Evolutionary conservation across 768 basidiomycete species (phyloP).

Genomic region (Hygrophoropsis aurantiaca): DNA sequence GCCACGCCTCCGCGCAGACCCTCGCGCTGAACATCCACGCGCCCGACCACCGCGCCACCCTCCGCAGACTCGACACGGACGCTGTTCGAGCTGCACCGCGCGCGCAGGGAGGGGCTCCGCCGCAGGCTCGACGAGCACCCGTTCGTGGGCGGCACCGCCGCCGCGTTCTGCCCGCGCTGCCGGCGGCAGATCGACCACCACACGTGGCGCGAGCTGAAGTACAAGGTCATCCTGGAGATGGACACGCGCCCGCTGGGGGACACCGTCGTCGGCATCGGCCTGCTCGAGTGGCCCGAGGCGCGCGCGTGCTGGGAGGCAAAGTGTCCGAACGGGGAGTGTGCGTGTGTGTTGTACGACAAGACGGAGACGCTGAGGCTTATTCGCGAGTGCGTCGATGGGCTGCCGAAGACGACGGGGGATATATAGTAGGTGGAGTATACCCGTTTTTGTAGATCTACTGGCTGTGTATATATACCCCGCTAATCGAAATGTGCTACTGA

Average conservation of each 20-base stretch:
- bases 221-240: constrained; percentile 55
- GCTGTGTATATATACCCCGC: no score
- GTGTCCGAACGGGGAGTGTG: constrained; percentile 46
- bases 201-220: constrained; percentile 66
- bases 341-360: constrained; percentile 55
- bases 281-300: constrained; percentile 59
- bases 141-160: constrained; percentile 51
- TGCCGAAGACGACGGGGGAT: constrained; percentile 42
- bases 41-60: constrained; percentile 40
- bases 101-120: constrained; percentile 48
- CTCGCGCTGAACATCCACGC: constrained; percentile 54
- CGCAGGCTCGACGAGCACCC: constrained; percentile 54
- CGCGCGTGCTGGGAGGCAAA: constrained; percentile 59
- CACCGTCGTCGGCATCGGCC: constrained; percentile 47
- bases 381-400: constrained; percentile 49
- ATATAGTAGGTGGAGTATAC: no score
- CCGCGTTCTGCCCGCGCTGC: constrained; percentile 47
- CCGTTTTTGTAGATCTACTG: no score
- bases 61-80: constrained; percentile 47
- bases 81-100: constrained; percentile 56
- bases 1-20: constrained; percentile 52
- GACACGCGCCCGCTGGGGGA: constrained; percentile 61
- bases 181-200: constrained; percentile 49
- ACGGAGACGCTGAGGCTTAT: constrained; percentile 53
- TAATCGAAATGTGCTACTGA: no score